These are phyloP conservation scores for Pilatotrama ljubarskyi DNA, from an alignment of 768 basidiomycete genomes.

Conservation along the genomic window DNA sequence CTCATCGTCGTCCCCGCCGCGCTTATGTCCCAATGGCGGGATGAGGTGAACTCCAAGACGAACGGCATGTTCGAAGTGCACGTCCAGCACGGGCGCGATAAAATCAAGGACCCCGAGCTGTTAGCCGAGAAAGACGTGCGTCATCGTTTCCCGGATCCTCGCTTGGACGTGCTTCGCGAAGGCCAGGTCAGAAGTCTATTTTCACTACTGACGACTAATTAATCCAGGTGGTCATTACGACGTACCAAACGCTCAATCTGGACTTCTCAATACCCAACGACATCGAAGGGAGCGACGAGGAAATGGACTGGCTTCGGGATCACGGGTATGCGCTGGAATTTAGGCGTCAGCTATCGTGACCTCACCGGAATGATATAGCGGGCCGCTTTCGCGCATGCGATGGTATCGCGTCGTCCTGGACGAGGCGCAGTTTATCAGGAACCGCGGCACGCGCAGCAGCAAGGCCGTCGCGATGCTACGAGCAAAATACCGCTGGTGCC, in stretches of 20 bases:
- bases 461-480: slow-evolving; percentile 59
- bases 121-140: slow-evolving; percentile 56
- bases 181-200: slow-evolving; percentile 26
- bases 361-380: slow-evolving; percentile 36
- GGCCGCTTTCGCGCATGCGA: slow-evolving; percentile 56
- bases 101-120: slow-evolving; percentile 54
- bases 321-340: slow-evolving; percentile 53
- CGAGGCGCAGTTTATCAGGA: slow-evolving; percentile 78
- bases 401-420: slow-evolving; percentile 77
- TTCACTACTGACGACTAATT: neutral
- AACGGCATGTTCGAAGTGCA: slow-evolving; percentile 61
- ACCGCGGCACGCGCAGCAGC: slow-evolving; percentile 59
- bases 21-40: slow-evolving; percentile 75
- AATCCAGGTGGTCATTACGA: slow-evolving; percentile 67
- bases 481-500: slow-evolving; percentile 72
- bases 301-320: slow-evolving; percentile 46
- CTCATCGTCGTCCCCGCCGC: slow-evolving; percentile 79
- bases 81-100: slow-evolving; percentile 73
- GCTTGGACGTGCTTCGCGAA: slow-evolving; percentile 33
- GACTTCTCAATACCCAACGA: slow-evolving; percentile 59
- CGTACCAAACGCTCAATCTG: slow-evolving; percentile 67
- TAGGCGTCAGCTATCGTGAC: neutral
- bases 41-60: slow-evolving; percentile 69
- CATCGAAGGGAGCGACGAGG: slow-evolving; percentile 43
- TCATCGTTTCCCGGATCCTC: neutral